Evolutionary conservation across 2,329 filamentous ascomycete species (phyloP), one percentile per base, ranked within the genome.

Genomic region (Thermothelomyces thermophilus): DNA sequence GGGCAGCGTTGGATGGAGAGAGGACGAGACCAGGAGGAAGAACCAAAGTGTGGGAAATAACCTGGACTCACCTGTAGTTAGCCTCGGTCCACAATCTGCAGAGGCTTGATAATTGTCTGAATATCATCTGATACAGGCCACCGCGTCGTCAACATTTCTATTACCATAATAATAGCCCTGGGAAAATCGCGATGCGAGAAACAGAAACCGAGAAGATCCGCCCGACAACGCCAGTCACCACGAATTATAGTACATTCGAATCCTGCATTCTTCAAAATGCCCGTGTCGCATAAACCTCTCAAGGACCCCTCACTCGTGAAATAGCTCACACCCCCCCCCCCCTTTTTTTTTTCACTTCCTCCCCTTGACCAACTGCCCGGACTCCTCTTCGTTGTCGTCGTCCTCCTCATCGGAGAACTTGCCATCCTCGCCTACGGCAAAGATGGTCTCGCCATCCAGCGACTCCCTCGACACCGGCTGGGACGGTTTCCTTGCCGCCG

Each of bases 361-460:
- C 39, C 63, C 63, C 55, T 66, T 68, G 36, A 82, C 77, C 56
- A 82, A 66, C 24, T 16, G 24, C 44, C 74, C 78, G 16, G 75
- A 77, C 51, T 83, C 80, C 56, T 84, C 82, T 17, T 41, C 39
- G 17, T 24, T 41, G 24, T 30, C 30, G 9, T 73, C 76, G 8
- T 62, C 66, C 11, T 84, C 86, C 49, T 87, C 84, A 50, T 88
- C 87, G 14, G 85, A 89, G 74, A 90, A 91, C 64, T 84, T 88
- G 1, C 73, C 80, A 48, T 86, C 85, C 61, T 95, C 90, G 10
- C 90, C 91, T 10, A 97, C 87, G 1, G 91, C 91, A 62, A 97
- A 97, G 55, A 97, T 94, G 0, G 90, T 95, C 70, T 97, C 93
- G 10, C 90, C 90, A 55, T 97, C 90, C 30, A 80, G 66, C 2